Conservation (phyloP, 2,329 filamentous ascomycete species). For the Fonsecaea erecta region DNA sequence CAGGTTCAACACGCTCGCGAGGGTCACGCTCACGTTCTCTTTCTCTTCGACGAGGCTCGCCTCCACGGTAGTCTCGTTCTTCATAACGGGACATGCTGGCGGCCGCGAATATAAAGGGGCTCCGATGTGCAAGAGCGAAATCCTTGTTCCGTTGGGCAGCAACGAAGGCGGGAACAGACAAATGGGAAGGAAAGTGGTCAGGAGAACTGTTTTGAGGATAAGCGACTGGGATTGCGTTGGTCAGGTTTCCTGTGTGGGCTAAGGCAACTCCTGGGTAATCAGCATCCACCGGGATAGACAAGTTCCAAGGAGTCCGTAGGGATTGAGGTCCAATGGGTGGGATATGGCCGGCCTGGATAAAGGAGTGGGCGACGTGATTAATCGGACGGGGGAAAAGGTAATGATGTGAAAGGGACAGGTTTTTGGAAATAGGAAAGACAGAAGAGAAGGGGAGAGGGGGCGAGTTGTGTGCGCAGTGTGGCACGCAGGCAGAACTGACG, state of each 20-base stretch:
- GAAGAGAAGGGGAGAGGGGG: slow-evolving; percentile 21
- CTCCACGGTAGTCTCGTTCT: slow-evolving; percentile 32
- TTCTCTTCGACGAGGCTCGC: slow-evolving; percentile 30
- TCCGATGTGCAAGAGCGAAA: slow-evolving; percentile 15
- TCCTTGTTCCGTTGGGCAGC: slow-evolving; percentile 33
- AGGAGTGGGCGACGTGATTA: slow-evolving; percentile 24
- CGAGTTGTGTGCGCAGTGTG: slow-evolving; percentile 24
- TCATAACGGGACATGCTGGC: slow-evolving; percentile 34
- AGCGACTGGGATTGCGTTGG: slow-evolving; percentile 27
- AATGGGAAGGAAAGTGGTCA: slow-evolving; percentile 30
- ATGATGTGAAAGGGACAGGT: background rate
- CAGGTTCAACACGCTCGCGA: slow-evolving; percentile 24
- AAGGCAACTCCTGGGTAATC: slow-evolving; percentile 25
- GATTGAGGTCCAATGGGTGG: slow-evolving; percentile 27
- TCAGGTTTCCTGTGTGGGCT: slow-evolving; percentile 25
- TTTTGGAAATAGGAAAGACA: slow-evolving; percentile 16
- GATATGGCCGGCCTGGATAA: slow-evolving; percentile 13
- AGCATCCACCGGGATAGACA: slow-evolving; percentile 20
- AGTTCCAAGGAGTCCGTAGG: slow-evolving; percentile 17
- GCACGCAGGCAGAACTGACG: slow-evolving; percentile 27
- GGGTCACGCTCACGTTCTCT: slow-evolving; percentile 13
- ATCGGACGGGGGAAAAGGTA: slow-evolving; percentile 14
- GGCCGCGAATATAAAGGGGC: slow-evolving; percentile 21
- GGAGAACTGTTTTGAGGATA: slow-evolving; percentile 25
- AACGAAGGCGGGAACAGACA: slow-evolving; percentile 24